Conservation (phyloP, 1,284 basidiomycete genomes). For the Ustilago cynodontis region DNA sequence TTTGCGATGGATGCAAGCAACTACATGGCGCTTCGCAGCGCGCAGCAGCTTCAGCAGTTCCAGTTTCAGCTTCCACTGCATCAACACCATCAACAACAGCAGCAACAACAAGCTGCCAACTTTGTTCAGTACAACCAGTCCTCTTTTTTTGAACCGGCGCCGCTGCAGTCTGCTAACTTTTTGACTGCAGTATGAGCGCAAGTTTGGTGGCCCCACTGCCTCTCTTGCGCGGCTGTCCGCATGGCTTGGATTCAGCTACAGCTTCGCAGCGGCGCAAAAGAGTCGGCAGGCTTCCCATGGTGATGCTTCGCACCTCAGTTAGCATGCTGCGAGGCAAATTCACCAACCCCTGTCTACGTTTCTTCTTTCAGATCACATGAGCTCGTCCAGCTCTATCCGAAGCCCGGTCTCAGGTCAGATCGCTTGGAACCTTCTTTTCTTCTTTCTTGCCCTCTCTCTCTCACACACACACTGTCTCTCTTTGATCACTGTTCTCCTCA, state of each 20-base stretch:
- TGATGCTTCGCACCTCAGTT: conserved; percentile 22
- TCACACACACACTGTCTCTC: no score
- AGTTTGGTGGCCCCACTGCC: not conserved
- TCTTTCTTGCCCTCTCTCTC: conserved; percentile 9
- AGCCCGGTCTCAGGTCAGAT: conserved; percentile 29
- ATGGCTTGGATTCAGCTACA: not conserved
- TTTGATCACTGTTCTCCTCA: not conserved
- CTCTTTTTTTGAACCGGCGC: conserved; percentile 54
- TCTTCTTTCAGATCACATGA: not conserved
- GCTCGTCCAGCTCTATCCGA: not conserved
- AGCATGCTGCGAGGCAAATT: conserved; percentile 23
- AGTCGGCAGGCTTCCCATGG: not conserved
- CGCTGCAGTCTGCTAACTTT: conserved; percentile 54
- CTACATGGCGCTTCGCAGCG: conserved; percentile 33
- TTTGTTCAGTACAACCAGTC: conserved; percentile 29
- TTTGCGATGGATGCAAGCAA: conserved; percentile 31
- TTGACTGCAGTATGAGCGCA: conserved; percentile 53
- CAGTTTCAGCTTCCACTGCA: conserved; percentile 23
- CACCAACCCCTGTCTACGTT: conserved; percentile 4
- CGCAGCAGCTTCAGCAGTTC: conserved; percentile 37
- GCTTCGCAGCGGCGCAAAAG: not conserved
- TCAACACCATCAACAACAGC: conserved; percentile 32
- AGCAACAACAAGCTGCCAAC: conserved; percentile 26
- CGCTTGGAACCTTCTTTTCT: conserved; percentile 10
- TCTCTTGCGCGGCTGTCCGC: not conserved